Percentiles rank a stretch among this genome's conserved stretches.
Evolutionary conservation across 192 early-diverging fungal species (phyloP).

Genomic region (Coemansia sp.): DNA sequence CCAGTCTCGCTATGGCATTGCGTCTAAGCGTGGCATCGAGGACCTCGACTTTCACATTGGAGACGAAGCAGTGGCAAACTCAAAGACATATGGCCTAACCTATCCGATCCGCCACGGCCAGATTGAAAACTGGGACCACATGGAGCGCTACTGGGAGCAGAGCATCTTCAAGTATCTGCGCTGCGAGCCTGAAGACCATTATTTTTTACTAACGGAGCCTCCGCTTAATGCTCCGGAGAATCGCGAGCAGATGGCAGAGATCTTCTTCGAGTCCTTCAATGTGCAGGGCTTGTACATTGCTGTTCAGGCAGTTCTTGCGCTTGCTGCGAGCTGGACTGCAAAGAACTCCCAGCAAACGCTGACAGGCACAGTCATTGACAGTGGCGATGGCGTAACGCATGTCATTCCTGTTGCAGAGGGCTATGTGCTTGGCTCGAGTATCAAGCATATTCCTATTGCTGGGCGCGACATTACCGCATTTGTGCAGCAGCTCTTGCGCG

Average conservation of each 20-base stretch:
- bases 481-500: constrained; percentile 96
- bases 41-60: constrained; percentile 98
- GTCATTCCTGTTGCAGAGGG: constrained; percentile 99
- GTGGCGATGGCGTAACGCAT: constrained; percentile 98
- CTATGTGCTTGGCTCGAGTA: constrained; percentile 96
- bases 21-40: constrained; percentile 94
- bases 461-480: constrained; percentile 97
- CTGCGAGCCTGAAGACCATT: constrained; percentile 99
- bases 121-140: constrained; percentile 99
- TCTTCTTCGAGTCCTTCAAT: constrained; percentile 99
- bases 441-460: constrained; percentile 99
- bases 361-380: constrained; percentile 98
- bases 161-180: constrained; percentile 97
- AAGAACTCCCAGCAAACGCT: constrained; percentile 83
- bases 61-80: constrained; percentile 88
- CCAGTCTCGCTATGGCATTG: constrained; percentile 68
- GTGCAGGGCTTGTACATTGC: constrained; percentile 98
- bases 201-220: constrained; percentile 95
- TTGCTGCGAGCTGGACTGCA: constrained; percentile 93
- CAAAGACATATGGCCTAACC: constrained; percentile 84
- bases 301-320: constrained; percentile 97
- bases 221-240: constrained; percentile 98
- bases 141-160: constrained; percentile 99
- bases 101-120: constrained; percentile 97
- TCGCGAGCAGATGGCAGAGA: constrained; percentile 98